Percentiles rank a stretch among this genome's conserved stretches.
Evolutionary conservation across 176 grass and related monocot species (phyloP).

Genomic region (Miscanthus lutarioriparius): DNA sequence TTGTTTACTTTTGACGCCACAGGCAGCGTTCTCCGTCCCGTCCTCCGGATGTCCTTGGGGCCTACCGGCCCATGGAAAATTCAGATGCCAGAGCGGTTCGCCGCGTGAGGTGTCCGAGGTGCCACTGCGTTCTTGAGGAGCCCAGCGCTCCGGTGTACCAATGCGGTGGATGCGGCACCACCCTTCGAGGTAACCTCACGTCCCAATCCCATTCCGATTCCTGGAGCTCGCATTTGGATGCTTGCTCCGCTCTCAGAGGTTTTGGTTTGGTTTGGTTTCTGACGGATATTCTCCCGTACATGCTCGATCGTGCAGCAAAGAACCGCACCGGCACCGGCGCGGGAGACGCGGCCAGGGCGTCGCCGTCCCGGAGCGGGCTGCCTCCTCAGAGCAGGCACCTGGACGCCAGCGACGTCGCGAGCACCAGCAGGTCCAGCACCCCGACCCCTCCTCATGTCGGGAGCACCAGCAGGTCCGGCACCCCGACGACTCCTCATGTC

Average conservation of each 20-base stretch:
- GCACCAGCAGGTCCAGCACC: not conserved
- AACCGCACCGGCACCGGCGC: not conserved
- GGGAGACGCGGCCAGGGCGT: not conserved
- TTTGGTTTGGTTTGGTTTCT: conserved; percentile 20
- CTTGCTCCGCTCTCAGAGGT: not conserved
- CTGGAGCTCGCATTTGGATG: not conserved
- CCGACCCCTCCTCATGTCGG: no score
- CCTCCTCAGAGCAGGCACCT: not conserved
- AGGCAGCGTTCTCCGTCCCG: not conserved
- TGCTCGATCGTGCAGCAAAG: conserved; percentile 50
- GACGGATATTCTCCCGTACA: not conserved
- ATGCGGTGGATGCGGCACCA: conserved; percentile 75
- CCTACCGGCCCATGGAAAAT: conserved; percentile 46
- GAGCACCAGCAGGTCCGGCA: conserved; percentile 9
- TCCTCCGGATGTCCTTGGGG: conserved; percentile 23
- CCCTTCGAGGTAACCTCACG: conserved; percentile 61
- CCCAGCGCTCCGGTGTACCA: conserved; percentile 58
- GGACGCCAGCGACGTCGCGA: conserved; percentile 1
- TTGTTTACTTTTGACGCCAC: not conserved
- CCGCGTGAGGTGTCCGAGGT: conserved; percentile 76
- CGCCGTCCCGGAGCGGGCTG: not conserved
- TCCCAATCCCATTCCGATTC: not conserved
- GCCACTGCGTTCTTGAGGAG: conserved; percentile 58
- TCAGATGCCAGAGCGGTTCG: conserved; percentile 32
- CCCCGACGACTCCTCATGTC: conserved; percentile 3